Percentiles rank a stretch among this genome's conserved stretches.
Conservation (phyloP, 768 basidiomycete species). For the Termitomyces eurrhizus region DNA sequence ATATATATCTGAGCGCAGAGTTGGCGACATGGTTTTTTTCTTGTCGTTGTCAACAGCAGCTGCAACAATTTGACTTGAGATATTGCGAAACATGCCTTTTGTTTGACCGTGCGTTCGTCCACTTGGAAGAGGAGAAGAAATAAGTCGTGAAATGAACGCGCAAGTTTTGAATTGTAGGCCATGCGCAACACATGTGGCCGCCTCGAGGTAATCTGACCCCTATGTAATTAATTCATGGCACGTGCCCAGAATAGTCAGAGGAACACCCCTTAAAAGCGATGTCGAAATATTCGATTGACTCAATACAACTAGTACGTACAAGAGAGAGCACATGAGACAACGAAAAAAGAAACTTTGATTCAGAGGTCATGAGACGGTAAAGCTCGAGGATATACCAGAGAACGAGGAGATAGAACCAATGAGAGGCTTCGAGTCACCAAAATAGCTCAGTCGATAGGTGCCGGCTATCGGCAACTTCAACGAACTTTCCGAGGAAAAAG, state of each 20-base stretch:
- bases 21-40: slow-evolving; percentile 45
- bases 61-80: slow-evolving; percentile 37
- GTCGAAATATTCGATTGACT: not conserved
- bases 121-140: slow-evolving; percentile 1
- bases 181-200: slow-evolving; percentile 27
- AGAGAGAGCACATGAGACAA: not conserved
- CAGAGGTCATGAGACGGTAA: slow-evolving; percentile 47
- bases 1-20: slow-evolving; percentile 49
- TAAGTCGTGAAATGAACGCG: not conserved
- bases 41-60: slow-evolving; percentile 27
- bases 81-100: slow-evolving; percentile 42
- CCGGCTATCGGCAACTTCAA: slow-evolving; percentile 41
- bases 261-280: not conserved
- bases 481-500: not conserved
- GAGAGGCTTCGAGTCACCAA: slow-evolving; percentile 72
- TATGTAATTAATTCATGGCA: not conserved
- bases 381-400: slow-evolving; percentile 56
- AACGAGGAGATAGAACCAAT: slow-evolving; percentile 62
- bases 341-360: slow-evolving; percentile 1
- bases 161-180: slow-evolving; percentile 13
- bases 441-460: slow-evolving; percentile 67
- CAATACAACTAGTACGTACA: slow-evolving; percentile 5
- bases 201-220: slow-evolving; percentile 30
- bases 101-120: not conserved
- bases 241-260: not conserved